phyloP scores from a whole-genome alignment of 768 basidiomycete species.

The Panaeolus papilionaceus region DNA sequence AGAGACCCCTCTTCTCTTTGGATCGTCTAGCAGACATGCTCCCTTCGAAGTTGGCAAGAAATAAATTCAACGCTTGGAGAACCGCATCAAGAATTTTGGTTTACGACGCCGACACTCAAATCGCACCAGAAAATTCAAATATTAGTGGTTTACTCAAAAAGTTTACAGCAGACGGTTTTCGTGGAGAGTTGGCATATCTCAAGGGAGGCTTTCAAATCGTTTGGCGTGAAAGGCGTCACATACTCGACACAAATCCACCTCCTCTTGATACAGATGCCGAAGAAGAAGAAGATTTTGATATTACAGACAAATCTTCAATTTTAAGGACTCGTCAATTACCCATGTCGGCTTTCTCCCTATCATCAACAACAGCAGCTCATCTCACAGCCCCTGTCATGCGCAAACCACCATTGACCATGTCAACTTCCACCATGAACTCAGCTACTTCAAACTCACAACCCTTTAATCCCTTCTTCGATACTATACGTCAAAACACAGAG shows the following conservation, averaged over 20 bases:
- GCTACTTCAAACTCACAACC: constrained; percentile 35
- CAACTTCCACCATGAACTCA: constrained; percentile 26
- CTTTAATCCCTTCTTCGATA: constrained; percentile 94
- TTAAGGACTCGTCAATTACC: constrained; percentile 68
- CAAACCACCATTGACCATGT: constrained; percentile 26
- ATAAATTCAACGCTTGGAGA: constrained; percentile 65
- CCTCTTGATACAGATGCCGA: constrained; percentile 60
- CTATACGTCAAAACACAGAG: constrained; percentile 88
- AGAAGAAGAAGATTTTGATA: constrained; percentile 46
- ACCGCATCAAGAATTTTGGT: constrained; percentile 72
- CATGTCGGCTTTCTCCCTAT: constrained; percentile 65
- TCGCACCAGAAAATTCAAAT: constrained; percentile 68
- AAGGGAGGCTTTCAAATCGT: constrained; percentile 84
- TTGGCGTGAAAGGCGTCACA: constrained; percentile 55
- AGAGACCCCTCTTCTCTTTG: constrained; percentile 86
- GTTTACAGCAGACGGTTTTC: constrained; percentile 60
- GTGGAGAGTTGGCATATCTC: constrained; percentile 76
- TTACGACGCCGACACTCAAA: constrained; percentile 80
- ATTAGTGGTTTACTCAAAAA: constrained; percentile 78
- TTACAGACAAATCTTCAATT: constrained; percentile 30
- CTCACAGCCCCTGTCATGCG: constrained; percentile 28
- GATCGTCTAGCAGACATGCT: constrained; percentile 82
- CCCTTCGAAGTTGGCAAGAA: constrained; percentile 60
- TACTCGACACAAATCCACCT: constrained; percentile 58
- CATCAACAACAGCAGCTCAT: constrained; percentile 45